phyloP scores from a whole-genome alignment of 208 protist genomes.

The Zelonia costaricensis region DNA sequence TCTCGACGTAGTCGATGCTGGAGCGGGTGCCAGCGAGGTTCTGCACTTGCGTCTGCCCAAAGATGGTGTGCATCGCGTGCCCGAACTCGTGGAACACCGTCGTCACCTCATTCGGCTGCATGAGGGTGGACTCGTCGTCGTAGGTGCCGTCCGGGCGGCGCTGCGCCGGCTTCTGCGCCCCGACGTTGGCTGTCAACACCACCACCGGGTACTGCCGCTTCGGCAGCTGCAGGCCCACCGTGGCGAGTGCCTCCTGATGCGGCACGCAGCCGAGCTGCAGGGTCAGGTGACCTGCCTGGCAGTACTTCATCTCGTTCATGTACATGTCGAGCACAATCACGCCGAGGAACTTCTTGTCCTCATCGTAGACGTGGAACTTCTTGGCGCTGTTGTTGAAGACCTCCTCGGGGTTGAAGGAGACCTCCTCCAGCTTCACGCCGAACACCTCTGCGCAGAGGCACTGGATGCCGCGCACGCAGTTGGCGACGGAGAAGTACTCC shows the following conservation, averaged over 20 bases:
- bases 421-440: constrained; percentile 81
- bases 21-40: constrained; percentile 91
- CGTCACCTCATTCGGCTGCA: constrained; percentile 88
- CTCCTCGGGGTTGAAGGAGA: constrained; percentile 75
- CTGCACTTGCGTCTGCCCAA: constrained; percentile 92
- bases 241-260: constrained; percentile 73
- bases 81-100: constrained; percentile 96
- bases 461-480: constrained; percentile 90
- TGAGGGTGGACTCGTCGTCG: constrained; percentile 85
- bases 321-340: constrained; percentile 94
- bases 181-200: constrained; percentile 91
- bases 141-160: constrained; percentile 59
- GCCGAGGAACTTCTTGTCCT: constrained; percentile 80
- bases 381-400: constrained; percentile 77
- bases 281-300: constrained; percentile 89
- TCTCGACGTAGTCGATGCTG: constrained; percentile 94
- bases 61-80: constrained; percentile 94
- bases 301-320: constrained; percentile 86
- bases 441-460: constrained; percentile 91
- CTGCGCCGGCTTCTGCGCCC: constrained; percentile 30
- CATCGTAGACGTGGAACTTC: constrained; percentile 91
- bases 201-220: constrained; percentile 90
- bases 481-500: constrained; percentile 91
- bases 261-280: constrained; percentile 87
- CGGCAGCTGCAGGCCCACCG: constrained; percentile 80